Percentiles rank a stretch among this genome's conserved stretches.
phyloP scores from a whole-genome alignment of 1,284 basidiomycete species.

The Ganoderma resinaceum region DNA sequence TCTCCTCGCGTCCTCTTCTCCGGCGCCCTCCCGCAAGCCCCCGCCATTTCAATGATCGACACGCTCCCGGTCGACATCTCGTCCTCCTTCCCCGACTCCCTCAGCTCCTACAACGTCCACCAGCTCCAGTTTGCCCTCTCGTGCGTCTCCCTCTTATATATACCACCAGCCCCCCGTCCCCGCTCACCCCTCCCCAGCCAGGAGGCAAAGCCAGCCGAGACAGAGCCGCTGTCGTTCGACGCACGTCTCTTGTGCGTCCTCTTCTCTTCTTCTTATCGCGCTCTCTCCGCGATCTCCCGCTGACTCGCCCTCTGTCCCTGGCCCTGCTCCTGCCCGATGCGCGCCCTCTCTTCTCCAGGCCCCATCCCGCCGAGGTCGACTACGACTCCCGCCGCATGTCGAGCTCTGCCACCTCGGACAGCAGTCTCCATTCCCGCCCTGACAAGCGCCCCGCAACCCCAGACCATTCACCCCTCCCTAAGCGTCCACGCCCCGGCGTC shows the following conservation, averaged over 20 bases:
- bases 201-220: conserved; percentile 22
- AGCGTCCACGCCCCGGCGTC: conserved; percentile 46
- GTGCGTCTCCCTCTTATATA: conserved; percentile 37
- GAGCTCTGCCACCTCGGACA: conserved; percentile 58
- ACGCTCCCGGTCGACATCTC: conserved; percentile 41
- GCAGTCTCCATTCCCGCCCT: conserved; percentile 59
- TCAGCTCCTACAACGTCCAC: conserved; percentile 67
- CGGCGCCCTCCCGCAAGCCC: conserved; percentile 23
- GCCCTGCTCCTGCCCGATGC: conserved; percentile 22
- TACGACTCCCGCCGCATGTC: conserved; percentile 45
- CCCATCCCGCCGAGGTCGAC: conserved; percentile 46
- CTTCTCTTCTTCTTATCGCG: conserved; percentile 27
- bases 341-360: conserved; percentile 24
- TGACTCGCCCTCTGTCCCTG: conserved; percentile 46
- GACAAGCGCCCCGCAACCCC: conserved; percentile 66
- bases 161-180: conserved; percentile 12
- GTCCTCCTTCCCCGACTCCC: conserved; percentile 43
- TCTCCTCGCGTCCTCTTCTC: conserved; percentile 17
- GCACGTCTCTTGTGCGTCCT: conserved; percentile 31
- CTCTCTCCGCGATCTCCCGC: conserved; percentile 48
- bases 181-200: conserved; percentile 17
- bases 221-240: conserved; percentile 33
- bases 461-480: conserved; percentile 57
- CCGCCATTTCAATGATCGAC: conserved; percentile 41
- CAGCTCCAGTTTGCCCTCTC: conserved; percentile 61